Percentiles rank a stretch among this genome's conserved stretches.
phyloP scores from a whole-genome alignment of 1,284 basidiomycete genomes.

The Naganishia sp. region DNA sequence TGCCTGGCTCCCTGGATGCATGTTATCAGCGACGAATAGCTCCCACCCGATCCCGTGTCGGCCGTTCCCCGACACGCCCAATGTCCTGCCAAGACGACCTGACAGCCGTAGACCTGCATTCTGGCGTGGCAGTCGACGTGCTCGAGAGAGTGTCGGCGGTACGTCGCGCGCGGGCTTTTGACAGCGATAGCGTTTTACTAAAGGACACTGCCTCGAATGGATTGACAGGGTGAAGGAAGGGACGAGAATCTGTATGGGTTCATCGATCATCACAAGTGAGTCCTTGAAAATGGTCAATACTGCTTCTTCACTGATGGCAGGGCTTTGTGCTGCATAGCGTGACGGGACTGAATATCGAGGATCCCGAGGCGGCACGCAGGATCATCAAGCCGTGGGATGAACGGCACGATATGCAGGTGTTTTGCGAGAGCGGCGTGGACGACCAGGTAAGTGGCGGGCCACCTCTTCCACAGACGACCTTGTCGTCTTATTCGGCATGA shows the following conservation, averaged over 20 bases:
- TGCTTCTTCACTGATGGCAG: background rate
- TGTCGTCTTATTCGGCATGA: background rate
- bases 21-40: background rate
- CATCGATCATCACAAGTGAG: conserved; percentile 53
- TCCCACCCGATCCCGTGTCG: background rate
- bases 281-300: background rate
- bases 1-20: background rate
- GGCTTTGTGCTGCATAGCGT: conserved; percentile 39
- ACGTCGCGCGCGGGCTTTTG: background rate
- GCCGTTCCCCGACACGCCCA: background rate
- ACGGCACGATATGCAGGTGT: conserved; percentile 46
- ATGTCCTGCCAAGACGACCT: conserved; percentile 55
- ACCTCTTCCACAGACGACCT: background rate
- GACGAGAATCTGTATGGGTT: conserved; percentile 52
- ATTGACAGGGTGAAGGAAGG: conserved; percentile 37
- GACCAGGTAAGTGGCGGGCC: conserved; percentile 44
- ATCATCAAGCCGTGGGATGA: conserved; percentile 56
- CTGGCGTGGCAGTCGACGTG: conserved; percentile 41
- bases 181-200: conserved; percentile 17
- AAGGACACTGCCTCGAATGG: background rate
- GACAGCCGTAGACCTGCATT: conserved; percentile 49
- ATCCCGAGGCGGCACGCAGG: conserved; percentile 43
- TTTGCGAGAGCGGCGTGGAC: conserved; percentile 52
- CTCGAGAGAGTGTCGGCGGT: conserved; percentile 52
- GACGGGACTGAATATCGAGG: conserved; percentile 48